Evolutionary conservation across 306 rosid species (phyloP).

Genomic region (Sechiopsis laciniata): DNA sequence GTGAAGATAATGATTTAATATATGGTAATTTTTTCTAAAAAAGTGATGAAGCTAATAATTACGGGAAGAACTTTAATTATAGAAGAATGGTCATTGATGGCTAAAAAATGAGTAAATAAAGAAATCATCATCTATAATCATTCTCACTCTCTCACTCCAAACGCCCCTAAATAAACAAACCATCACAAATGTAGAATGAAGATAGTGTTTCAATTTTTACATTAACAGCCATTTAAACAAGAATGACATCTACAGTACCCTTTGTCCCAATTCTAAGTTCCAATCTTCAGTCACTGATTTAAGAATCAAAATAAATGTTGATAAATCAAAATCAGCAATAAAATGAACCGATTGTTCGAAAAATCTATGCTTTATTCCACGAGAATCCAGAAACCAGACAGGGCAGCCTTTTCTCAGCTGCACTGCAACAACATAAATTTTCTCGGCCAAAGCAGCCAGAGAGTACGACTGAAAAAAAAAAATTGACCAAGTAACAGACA

Average conservation of each 20-base stretch:
- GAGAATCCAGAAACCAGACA: slow-evolving; percentile 7
- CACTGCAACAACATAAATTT: slow-evolving; percentile 17
- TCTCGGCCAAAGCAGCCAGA: slow-evolving; percentile 13
- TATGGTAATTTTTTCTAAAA: too few relatives aligned
- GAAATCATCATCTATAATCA: too few relatives aligned
- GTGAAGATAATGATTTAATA: too few relatives aligned
- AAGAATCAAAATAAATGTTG: neutral
- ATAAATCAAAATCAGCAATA: neutral
- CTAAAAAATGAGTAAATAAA: too few relatives aligned
- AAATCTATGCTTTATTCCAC: neutral
- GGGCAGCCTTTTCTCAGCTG: slow-evolving; percentile 17
- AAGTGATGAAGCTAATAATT: too few relatives aligned
- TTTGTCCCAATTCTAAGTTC: slow-evolving; percentile 2
- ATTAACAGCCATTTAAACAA: neutral
- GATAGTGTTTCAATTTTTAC: neutral
- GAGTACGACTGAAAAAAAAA: neutral
- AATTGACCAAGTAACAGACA: slow-evolving; percentile 8
- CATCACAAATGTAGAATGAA: neutral
- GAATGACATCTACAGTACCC: neutral
- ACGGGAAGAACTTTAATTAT: too few relatives aligned
- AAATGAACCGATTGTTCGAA: neutral
- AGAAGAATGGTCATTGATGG: too few relatives aligned
- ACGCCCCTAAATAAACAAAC: neutral
- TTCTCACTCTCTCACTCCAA: too few relatives aligned
- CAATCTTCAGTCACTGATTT: neutral